Base-by-base conservation (phyloP, 768 basidiomycete genomes). In the Amanita pseudoporphyria region DNA sequence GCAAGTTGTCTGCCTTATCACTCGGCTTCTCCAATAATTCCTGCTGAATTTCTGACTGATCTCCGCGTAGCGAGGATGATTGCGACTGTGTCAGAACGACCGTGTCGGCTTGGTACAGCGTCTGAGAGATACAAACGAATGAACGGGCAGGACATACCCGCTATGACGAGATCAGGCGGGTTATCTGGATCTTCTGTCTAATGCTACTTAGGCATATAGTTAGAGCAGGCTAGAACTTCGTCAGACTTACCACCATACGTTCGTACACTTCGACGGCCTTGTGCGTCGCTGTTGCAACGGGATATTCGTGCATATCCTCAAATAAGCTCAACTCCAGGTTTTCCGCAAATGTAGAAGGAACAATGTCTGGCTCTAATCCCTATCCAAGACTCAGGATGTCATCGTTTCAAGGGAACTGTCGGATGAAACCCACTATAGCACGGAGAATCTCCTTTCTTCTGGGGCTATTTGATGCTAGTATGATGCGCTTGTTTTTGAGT, bases 21-120 rank as follows among this genome's bases (percentile, higher is more conserved):
- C 53, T 40, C 0, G 96, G 96, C 61, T 98, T 99, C 66, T 99
- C 96, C 1, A 98, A 69, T 6, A 98, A 70, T 45, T 91, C 87
- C 49, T 90, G 90, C 1, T 60, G 62, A 5, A 64, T 63, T 21
- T 69, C 62, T 9, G 78, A 74, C 45, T 77, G 79, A 7, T 79
- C 73, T 1, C 64, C 64, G 46, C 76, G 73, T 9, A 82, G 76
- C 2, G 78, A 76, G 37, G 77, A 66, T 1, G 84, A 80, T 45
- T 78, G 71, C 0, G 77, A 73, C 56, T 86, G 87, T 3, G 83
- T 85, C 36, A 99, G 70, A n/a, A 98, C 92, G 12, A 99, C 82
- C 0, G 96, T 98, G 63, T 99, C 96, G 54, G 95, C 96, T 92
- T 35, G 28, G n/a, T 54, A 18, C 49, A 38, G 36, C 22, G 2